phyloP scores from a whole-genome alignment of 257 asterid genomes.

The Marsdenia floribunda region DNA sequence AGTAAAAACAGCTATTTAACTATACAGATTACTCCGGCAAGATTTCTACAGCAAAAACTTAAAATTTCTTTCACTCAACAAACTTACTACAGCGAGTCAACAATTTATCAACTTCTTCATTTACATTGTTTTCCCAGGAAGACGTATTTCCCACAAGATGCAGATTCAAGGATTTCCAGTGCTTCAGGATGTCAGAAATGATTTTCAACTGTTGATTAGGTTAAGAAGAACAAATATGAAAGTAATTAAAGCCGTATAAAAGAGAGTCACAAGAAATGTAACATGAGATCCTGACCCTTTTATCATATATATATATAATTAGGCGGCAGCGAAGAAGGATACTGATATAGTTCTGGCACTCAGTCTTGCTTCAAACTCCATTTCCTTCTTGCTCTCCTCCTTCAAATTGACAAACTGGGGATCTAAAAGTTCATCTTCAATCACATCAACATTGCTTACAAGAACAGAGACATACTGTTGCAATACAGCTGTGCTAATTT shows the following conservation, averaged over 20 bases:
- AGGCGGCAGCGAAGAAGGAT: slow-evolving; percentile 39
- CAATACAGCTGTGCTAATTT: slow-evolving; percentile 38
- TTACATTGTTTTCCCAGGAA: slow-evolving; percentile 31
- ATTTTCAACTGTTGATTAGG: slow-evolving; percentile 46
- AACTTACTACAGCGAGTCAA: slow-evolving; percentile 36
- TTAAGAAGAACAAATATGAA: slow-evolving; percentile 36
- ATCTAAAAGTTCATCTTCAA: slow-evolving; percentile 61
- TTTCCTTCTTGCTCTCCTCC: slow-evolving; percentile 24
- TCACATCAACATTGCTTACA: slow-evolving; percentile 46
- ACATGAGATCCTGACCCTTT: neutral
- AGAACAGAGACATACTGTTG: slow-evolving; percentile 49
- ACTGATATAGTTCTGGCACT: slow-evolving; percentile 45
- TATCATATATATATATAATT: too few relatives aligned
- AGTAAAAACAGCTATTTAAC: neutral
- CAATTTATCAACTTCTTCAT: slow-evolving; percentile 57
- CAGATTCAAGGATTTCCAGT: slow-evolving; percentile 50
- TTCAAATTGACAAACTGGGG: slow-evolving; percentile 30
- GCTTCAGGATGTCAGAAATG: slow-evolving; percentile 43
- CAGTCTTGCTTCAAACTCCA: slow-evolving; percentile 23
- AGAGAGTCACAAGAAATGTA: neutral
- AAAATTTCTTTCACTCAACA: slow-evolving; percentile 1
- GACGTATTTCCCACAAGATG: slow-evolving; percentile 23
- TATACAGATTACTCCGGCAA: neutral
- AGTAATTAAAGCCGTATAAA: neutral
- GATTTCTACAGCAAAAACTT: neutral